phyloP scores from a whole-genome alignment of 148 eudicot genomes.

The Limonium bicolor region DNA sequence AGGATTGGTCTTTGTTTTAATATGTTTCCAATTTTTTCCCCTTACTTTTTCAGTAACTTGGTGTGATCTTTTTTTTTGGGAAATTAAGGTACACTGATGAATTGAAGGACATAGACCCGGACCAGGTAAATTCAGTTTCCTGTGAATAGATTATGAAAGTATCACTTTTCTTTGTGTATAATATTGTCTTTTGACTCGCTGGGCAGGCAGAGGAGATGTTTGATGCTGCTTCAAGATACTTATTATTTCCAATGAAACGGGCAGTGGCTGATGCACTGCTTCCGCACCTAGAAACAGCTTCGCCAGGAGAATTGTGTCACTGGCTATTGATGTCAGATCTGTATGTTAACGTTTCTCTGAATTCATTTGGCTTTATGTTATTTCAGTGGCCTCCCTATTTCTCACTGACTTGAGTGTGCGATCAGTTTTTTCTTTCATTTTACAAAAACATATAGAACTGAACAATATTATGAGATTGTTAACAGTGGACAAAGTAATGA shows the following conservation, averaged over 20 bases:
- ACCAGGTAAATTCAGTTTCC: slow-evolving; percentile 50
- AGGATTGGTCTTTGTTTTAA: too few species aligned
- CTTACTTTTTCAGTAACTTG: neutral
- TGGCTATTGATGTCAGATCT: slow-evolving; percentile 80
- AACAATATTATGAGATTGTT: too few species aligned
- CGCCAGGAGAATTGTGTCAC: slow-evolving; percentile 77
- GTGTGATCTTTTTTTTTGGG: neutral
- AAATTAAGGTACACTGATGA: slow-evolving; percentile 81
- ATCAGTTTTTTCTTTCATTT: too few species aligned
- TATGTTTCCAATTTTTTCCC: neutral
- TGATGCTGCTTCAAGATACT: slow-evolving; percentile 91
- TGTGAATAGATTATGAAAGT: neutral
- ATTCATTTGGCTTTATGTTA: neutral
- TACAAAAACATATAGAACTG: too few species aligned
- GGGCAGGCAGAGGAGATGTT: slow-evolving; percentile 90
- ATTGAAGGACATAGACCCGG: slow-evolving; percentile 58
- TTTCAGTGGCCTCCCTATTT: neutral
- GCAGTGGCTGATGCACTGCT: slow-evolving; percentile 86
- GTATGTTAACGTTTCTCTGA: slow-evolving; percentile 25
- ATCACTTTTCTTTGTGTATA: neutral
- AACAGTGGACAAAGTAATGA: too few species aligned
- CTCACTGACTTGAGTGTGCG: neutral
- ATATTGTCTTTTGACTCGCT: neutral
- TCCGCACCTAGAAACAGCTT: slow-evolving; percentile 59
- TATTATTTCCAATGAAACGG: slow-evolving; percentile 86